These are phyloP conservation scores for Globisporangium lucens DNA, from an alignment of 352 stramenopile genomes.

Conservation along the genomic window DNA sequence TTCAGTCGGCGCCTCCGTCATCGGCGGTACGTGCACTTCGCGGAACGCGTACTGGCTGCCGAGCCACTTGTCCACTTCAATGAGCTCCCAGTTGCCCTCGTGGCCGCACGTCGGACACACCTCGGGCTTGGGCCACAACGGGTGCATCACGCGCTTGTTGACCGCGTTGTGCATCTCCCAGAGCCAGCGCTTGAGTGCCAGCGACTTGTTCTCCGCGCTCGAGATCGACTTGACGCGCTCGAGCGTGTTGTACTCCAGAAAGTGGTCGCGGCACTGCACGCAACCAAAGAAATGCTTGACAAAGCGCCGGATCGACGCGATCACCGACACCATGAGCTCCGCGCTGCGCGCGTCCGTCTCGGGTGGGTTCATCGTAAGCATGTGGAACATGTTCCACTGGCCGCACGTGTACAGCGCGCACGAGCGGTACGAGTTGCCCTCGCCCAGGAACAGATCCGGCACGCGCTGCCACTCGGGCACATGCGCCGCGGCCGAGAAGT, in stretches of 20 bases:
- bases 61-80: conserved; percentile 80
- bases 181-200: conserved; percentile 70
- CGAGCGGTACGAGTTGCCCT: conserved; percentile 61
- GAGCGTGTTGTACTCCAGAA: conserved; percentile 71
- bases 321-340: conserved; percentile 65
- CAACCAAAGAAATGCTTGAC: conserved; percentile 87
- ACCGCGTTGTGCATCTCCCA: conserved; percentile 86
- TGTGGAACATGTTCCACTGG: conserved; percentile 88
- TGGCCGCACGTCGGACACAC: conserved; percentile 67
- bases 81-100: conserved; percentile 53
- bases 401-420: conserved; percentile 81
- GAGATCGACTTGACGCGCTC: conserved; percentile 62
- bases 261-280: conserved; percentile 74
- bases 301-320: conserved; percentile 74
- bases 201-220: conserved; percentile 63
- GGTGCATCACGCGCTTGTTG: conserved; percentile 74
- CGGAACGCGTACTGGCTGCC: conserved; percentile 57
- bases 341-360: conserved; percentile 31
- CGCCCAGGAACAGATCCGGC: conserved; percentile 57
- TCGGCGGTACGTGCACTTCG: conserved; percentile 44
- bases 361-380: conserved; percentile 73
- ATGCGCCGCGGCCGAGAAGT: conserved; percentile 35
- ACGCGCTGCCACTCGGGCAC: conserved; percentile 71
- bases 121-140: conserved; percentile 72
- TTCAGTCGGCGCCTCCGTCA: conserved; percentile 19